Evolutionary conservation across 306 rosid genomes (phyloP).

Genomic region (Ziziphus jujuba): DNA sequence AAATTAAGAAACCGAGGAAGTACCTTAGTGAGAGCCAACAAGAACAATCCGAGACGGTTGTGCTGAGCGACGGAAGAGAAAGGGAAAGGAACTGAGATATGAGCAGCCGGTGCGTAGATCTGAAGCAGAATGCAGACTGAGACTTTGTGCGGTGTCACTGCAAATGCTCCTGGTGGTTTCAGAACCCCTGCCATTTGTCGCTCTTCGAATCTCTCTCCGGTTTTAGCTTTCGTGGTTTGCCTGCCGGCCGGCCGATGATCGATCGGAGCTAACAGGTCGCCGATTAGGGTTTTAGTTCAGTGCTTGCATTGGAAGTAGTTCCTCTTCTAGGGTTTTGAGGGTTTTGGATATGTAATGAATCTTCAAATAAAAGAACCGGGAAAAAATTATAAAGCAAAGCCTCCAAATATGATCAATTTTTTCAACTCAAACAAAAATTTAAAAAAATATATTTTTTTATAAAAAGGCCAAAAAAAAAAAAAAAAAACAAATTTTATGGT

Average conservation of each 20-base stretch:
- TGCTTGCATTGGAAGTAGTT: too few relatives aligned
- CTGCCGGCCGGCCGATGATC: not conserved
- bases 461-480: too few relatives aligned
- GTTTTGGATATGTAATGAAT: not conserved
- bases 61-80: constrained; percentile 77
- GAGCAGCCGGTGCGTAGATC: constrained; percentile 73
- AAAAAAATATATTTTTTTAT: too few relatives aligned
- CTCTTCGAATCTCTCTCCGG: not conserved
- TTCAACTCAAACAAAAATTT: too few relatives aligned
- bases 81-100: constrained; percentile 63
- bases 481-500: too few relatives aligned
- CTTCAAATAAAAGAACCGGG: constrained; percentile 20
- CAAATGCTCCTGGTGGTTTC: constrained; percentile 67
- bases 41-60: constrained; percentile 77
- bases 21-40: constrained; percentile 84
- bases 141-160: constrained; percentile 89
- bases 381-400: not conserved
- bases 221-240: not conserved
- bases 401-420: not conserved
- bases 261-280: not conserved
- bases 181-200: constrained; percentile 59
- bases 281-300: too few relatives aligned
- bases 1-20: not conserved
- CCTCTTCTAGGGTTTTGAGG: constrained; percentile 5
- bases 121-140: constrained; percentile 80